Evolutionary conservation across 2,329 filamentous ascomycete genomes (phyloP), one percentile per base, ranked within the genome.

Genomic region (Pezicula carpinea): DNA sequence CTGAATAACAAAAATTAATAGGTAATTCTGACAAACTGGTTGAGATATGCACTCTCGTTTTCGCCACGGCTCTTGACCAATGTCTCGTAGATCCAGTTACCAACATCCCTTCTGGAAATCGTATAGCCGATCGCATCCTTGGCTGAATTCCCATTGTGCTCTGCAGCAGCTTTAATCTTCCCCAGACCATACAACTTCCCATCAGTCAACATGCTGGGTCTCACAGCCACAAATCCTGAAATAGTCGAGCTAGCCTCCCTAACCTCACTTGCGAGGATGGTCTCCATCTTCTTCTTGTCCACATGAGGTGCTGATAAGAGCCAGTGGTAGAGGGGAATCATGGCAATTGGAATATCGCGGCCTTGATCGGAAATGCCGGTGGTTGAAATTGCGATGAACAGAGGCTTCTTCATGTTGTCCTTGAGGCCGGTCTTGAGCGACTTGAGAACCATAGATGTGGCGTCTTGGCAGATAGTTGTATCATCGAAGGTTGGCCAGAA

Each of bases 241-340:
- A 35, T 35, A 7, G 14, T 7, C 7, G 33, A 7, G 5, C 53
- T 22, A 39, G 51, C 46, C 35, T 55, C 57, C 5, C 36, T 53
- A 6, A 61, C 41, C n/a, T 49, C 49, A 10, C 18, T 22, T n/a
- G 52, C 44, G 35, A 71, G 47, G 4, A 59, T 15, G 5, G 61
- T 55, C 60, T 79, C 75, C 71, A 76, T 74, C 19, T 57, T 62
- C 41, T 57, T 60, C 63, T 79, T 79, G 52, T 79, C 76, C 8
- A 45, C 58, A 54, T 75, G 74, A 10, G 75, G 69, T 22, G 63
- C 62, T 32, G 56, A 54, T 4, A 77, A 59, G 32, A 71, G 44
- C 41, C 63, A 51, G 7, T 66, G 59, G 54, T 77, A 78, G 8
- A 78, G 49, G 0, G 73, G 73, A 3, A 64, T 36, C 52, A 73